Conservation (phyloP, 192 early-diverging fungal genomes). For the Umbelopsis ramanniana region DNA sequence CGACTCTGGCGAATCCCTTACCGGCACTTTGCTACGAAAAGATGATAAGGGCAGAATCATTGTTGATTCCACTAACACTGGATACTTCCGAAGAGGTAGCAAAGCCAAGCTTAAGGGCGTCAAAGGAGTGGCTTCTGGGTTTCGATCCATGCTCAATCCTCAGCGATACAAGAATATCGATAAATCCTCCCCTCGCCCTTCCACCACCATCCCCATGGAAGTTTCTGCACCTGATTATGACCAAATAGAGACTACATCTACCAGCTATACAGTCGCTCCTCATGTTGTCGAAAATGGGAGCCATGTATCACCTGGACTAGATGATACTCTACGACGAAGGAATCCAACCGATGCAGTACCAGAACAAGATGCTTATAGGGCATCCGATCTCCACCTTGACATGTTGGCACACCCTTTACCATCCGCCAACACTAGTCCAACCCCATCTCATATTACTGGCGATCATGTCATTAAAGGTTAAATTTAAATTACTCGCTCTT, state of each 20-base stretch:
- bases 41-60: constrained; percentile 1
- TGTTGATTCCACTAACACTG: not conserved
- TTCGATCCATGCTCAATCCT: not conserved
- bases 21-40: constrained; percentile 10
- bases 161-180: not conserved
- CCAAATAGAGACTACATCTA: not conserved
- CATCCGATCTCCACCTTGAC: constrained; percentile 13
- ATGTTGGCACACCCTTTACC: not conserved
- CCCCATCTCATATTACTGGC: not conserved
- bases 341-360: not conserved
- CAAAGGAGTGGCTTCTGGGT: constrained; percentile 1
- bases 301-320: no score
- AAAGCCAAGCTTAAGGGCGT: constrained; percentile 1
- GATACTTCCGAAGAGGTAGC: not conserved
- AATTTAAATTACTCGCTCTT: not conserved
- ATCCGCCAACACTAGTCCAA: not conserved
- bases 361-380: not conserved
- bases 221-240: not conserved
- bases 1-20: constrained; percentile 8
- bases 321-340: not conserved
- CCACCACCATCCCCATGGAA: not conserved
- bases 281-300: no score
- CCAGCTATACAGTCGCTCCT: no score
- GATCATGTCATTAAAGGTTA: not conserved
- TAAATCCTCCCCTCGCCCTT: no score